phyloP scores from a whole-genome alignment of 1,139 yeast genomes.

The Pichia sp. region DNA sequence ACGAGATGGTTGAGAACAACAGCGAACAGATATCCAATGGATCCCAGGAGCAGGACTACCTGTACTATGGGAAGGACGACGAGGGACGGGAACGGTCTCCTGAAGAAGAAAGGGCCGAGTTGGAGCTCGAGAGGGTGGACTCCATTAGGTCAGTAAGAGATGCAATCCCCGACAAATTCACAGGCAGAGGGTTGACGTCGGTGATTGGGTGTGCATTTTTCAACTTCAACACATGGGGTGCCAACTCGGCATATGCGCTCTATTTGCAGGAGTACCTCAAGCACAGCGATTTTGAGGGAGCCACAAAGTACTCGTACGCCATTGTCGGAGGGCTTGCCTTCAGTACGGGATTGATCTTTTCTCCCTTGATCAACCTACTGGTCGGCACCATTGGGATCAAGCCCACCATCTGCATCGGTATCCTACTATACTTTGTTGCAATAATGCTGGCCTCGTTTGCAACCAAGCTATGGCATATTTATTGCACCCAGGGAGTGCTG shows the following conservation, averaged over 20 bases:
- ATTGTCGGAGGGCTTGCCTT: slow-evolving; percentile 56
- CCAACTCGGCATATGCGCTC: slow-evolving; percentile 55
- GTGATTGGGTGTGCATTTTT: slow-evolving; percentile 36
- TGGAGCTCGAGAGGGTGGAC: slow-evolving; percentile 2
- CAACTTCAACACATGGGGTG: slow-evolving; percentile 58
- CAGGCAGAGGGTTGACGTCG: slow-evolving; percentile 47
- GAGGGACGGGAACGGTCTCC: neutral
- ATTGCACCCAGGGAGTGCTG: slow-evolving; percentile 50
- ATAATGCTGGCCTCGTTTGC: slow-evolving; percentile 53
- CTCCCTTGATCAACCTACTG: slow-evolving; percentile 42
- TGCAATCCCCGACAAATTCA: slow-evolving; percentile 29
- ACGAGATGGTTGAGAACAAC: neutral
- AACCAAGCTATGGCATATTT: slow-evolving; percentile 48
- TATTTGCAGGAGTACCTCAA: slow-evolving; percentile 48
- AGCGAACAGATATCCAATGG: neutral
- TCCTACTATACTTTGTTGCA: slow-evolving; percentile 44
- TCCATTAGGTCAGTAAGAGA: slow-evolving; percentile 11
- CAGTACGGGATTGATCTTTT: slow-evolving; percentile 40
- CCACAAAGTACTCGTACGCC: slow-evolving; percentile 51
- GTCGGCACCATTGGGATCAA: slow-evolving; percentile 44
- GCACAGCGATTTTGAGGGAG: slow-evolving; percentile 42
- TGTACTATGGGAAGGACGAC: neutral
- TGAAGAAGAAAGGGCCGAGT: neutral
- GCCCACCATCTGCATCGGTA: slow-evolving; percentile 38
- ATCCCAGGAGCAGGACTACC: neutral